Base-by-base conservation (phyloP, 1,284 basidiomycete species). In the Microstroma glucosiphilum region DNA sequence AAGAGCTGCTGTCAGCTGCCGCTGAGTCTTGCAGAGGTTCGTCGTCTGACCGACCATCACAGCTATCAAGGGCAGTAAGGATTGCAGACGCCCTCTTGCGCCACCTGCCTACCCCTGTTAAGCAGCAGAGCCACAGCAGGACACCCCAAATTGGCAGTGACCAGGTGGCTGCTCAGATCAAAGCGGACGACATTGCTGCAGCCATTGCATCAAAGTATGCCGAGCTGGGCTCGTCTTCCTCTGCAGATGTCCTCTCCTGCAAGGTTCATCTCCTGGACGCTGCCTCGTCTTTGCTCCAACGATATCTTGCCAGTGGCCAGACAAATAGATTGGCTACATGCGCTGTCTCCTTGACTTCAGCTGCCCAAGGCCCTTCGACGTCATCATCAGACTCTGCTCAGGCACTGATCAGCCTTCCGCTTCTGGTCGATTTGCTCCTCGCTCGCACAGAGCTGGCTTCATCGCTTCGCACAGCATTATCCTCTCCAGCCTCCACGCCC, bases 261-360 rank as follows among this genome's bases (percentile, higher is more conserved):
- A 48, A 48, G 11, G 11, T 48, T n/a, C n/a, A n/a, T 48, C 46
- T 48, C 11, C 11, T 48, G 7, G 46, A 48, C 11, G 17, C n/a
- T 48, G 46, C 46, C 46, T n/a, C 46, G 17, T n/a, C 46, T 48
- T 23, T 48, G n/a, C 46, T 48, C n/a, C 17, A 48, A 48, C 4
- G 46, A 12, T 9, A 37, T 37, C 4, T 9, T 9, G 30, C 6
- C 3, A 48, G n/a, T 48, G n/a, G 23, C n/a, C 23, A 23, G 23
- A 48, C 7, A 7, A 48, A 48, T 7, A n/a, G 46, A 12, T 12
- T n/a, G 6, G 17, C 46, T n/a, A n/a, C 46, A 48, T 6, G 46
- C 23, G 7, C 7, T 12, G 17, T 12, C n/a, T n/a, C 17, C 12
- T 12, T n/a, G 17, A 6, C 46, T 48, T 23, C 17, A 12, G 12